A percentile compares a stretch with the other conserved stretches of the same genome.
phyloP scores from a whole-genome alignment of 345 rosid genomes.

The Diplotaxis tenuifolia region DNA sequence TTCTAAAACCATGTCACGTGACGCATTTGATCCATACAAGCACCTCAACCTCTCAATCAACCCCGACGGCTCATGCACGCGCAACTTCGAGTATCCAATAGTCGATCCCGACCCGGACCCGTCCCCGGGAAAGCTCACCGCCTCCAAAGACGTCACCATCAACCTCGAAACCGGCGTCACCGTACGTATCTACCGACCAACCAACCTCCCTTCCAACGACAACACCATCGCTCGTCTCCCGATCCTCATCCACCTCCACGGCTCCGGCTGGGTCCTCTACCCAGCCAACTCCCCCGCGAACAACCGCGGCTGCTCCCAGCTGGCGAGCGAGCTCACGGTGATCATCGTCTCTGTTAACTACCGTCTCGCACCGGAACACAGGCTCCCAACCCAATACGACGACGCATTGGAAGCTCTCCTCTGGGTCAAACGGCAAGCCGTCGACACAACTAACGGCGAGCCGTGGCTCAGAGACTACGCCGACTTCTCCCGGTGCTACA shows the following conservation, averaged over 20 bases:
- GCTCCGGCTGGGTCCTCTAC: conserved; percentile 35
- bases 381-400: conserved; percentile 40
- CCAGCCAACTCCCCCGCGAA: conserved; percentile 18
- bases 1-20: conserved; percentile 13
- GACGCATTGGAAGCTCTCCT: conserved; percentile 38
- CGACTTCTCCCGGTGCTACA: conserved; percentile 40
- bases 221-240: conserved; percentile 43
- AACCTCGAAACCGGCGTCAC: conserved; percentile 26
- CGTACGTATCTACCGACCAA: conserved; percentile 42
- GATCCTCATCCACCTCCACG: conserved; percentile 36
- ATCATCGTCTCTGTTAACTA: conserved; percentile 35
- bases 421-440: conserved; percentile 37
- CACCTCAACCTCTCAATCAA: conserved; percentile 38
- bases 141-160: conserved; percentile 43
- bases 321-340: conserved; percentile 31
- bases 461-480: conserved; percentile 42
- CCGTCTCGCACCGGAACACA: conserved; percentile 42
- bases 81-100: conserved; percentile 29
- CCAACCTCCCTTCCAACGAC: conserved; percentile 32
- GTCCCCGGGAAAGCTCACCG: conserved; percentile 22
- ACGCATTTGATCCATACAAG: conserved; percentile 37
- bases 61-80: conserved; percentile 41
- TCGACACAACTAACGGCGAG: conserved; percentile 33
- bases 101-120: conserved; percentile 23
- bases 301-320: conserved; percentile 15